Conservation (phyloP, 768 basidiomycete species). For the Suillus decipiens region DNA sequence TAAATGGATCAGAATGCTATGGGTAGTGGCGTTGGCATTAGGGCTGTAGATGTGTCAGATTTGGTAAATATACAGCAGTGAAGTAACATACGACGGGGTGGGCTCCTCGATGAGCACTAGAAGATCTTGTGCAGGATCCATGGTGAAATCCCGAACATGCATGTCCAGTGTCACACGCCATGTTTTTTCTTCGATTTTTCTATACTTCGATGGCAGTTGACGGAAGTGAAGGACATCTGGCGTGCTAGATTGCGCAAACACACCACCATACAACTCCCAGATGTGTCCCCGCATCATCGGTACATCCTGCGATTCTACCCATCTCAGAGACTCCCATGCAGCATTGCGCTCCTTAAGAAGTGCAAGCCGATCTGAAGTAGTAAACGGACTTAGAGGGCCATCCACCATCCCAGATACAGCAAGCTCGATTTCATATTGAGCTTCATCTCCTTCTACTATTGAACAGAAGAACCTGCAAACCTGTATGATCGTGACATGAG, state of each 20-base stretch:
- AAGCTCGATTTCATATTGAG: slow-evolving; percentile 49
- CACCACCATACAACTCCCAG: slow-evolving; percentile 62
- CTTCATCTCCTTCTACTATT: slow-evolving; percentile 28
- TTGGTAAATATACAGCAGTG: slow-evolving; percentile 6
- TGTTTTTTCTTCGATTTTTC: slow-evolving; percentile 44
- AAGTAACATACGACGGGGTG: slow-evolving; percentile 32
- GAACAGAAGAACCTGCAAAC: slow-evolving; percentile 35
- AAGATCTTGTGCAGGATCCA: slow-evolving; percentile 71
- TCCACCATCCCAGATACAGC: slow-evolving; percentile 44
- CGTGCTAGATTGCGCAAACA: slow-evolving; percentile 45
- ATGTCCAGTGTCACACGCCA: slow-evolving; percentile 45
- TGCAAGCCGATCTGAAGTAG: slow-evolving; percentile 37
- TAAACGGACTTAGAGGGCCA: slow-evolving; percentile 32
- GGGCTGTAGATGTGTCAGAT: slow-evolving; percentile 3
- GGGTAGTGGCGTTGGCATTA: slow-evolving; percentile 5
- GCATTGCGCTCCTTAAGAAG: slow-evolving; percentile 39
- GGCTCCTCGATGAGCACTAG: slow-evolving; percentile 51
- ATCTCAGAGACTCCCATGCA: slow-evolving; percentile 43
- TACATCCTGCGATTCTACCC: slow-evolving; percentile 34
- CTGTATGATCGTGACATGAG: slow-evolving; percentile 18
- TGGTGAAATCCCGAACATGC: slow-evolving; percentile 54
- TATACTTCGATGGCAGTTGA: slow-evolving; percentile 50
- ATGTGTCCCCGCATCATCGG: slow-evolving; percentile 45
- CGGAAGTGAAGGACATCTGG: slow-evolving; percentile 40
- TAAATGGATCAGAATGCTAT: slow-evolving; percentile 40